Conservation (phyloP, 2,329 filamentous ascomycete species). For the Parastagonospora avenae region DNA sequence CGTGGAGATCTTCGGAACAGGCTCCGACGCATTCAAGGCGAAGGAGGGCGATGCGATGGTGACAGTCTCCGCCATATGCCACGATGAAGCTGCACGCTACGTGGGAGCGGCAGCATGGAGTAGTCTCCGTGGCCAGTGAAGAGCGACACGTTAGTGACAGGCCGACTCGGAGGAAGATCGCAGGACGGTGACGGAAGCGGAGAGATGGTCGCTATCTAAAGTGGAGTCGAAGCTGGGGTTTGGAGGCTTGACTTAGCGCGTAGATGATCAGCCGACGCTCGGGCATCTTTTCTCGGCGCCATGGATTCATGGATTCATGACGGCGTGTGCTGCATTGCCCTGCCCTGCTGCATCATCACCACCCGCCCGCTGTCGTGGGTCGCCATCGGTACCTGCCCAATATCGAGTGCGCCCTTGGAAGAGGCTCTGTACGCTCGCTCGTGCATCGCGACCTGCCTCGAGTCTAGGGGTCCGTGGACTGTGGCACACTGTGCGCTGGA, state of each 20-base stretch:
- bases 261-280: slow-evolving; percentile 9
- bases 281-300: slow-evolving; percentile 6
- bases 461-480: background rate
- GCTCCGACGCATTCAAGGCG: slow-evolving; percentile 12
- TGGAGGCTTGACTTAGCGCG: slow-evolving; percentile 14
- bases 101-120: slow-evolving; percentile 21
- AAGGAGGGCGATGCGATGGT: slow-evolving; percentile 61
- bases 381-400: background rate
- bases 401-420: slow-evolving; percentile 1
- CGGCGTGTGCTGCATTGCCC: background rate
- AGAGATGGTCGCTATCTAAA: slow-evolving; percentile 28
- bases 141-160: too few relatives aligned
- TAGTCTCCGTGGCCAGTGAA: slow-evolving; percentile 4
- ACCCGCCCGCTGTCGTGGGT: background rate
- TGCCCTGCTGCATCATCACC: background rate
- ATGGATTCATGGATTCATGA: background rate
- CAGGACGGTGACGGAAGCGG: slow-evolving; percentile 8
- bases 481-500: slow-evolving; percentile 5
- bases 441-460: slow-evolving; percentile 4
- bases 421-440: slow-evolving; percentile 1
- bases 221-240: slow-evolving; percentile 31
- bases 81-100: slow-evolving; percentile 14
- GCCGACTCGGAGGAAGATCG: background rate
- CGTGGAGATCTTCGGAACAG: slow-evolving; percentile 11
- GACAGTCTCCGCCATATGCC: slow-evolving; percentile 60